These are phyloP conservation scores for Penicillium sp. DNA, from an alignment of 2,329 filamentous ascomycete species.

Conservation along the genomic window DNA sequence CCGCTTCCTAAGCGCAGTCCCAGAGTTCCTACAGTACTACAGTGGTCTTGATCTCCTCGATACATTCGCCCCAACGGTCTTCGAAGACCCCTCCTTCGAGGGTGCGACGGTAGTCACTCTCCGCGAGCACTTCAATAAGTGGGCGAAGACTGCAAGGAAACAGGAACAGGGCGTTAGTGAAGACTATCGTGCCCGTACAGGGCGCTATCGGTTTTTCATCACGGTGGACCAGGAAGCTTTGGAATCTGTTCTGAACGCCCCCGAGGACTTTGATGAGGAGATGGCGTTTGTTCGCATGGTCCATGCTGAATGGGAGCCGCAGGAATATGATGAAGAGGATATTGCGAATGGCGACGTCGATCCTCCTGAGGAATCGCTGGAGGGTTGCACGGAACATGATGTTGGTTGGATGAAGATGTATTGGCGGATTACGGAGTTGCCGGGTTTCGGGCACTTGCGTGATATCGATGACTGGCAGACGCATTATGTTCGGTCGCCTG, in stretches of 20 bases:
- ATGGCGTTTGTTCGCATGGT: slow-evolving; percentile 12
- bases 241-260: slow-evolving; percentile 9
- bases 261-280: not conserved
- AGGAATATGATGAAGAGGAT: slow-evolving; percentile 2
- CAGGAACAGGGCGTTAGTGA: slow-evolving; percentile 2
- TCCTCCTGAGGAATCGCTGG: slow-evolving; percentile 6
- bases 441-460: slow-evolving; percentile 1
- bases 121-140: slow-evolving; percentile 4
- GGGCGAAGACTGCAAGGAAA: slow-evolving; percentile 4
- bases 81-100: slow-evolving; percentile 16
- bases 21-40: not conserved
- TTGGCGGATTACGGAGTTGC: slow-evolving; percentile 2
- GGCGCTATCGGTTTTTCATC: slow-evolving; percentile 17
- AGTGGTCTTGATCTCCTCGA: slow-evolving; percentile 14
- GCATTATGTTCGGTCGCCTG: slow-evolving; percentile 9
- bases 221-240: slow-evolving; percentile 17
- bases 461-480: slow-evolving; percentile 9
- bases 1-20: slow-evolving; percentile 2
- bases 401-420: slow-evolving; percentile 22
- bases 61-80: slow-evolving; percentile 14
- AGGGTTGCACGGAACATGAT: slow-evolving; percentile 12
- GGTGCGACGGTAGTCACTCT: slow-evolving; percentile 11
- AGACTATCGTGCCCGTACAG: not conserved
- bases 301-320: slow-evolving; percentile 11
- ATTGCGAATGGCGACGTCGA: not conserved